phyloP scores from a whole-genome alignment of 228 moss, liverwort and hornwort species.

The Sphagnum magellanicum region DNA sequence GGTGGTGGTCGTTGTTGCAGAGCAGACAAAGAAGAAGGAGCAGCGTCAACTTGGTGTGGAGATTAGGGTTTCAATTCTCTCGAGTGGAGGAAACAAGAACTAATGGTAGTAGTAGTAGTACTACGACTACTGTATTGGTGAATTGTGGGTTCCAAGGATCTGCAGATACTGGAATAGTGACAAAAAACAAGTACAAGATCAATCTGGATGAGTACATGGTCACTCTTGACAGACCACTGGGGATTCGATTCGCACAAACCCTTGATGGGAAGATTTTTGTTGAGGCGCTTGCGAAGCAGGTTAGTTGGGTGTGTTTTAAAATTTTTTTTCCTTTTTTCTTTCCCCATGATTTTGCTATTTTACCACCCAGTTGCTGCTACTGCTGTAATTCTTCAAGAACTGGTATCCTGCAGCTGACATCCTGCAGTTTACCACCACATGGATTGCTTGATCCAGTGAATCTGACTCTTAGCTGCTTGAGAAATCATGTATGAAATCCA shows the following conservation, averaged over 20 bases:
- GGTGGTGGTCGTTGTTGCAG: too few relatives aligned
- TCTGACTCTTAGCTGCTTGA: too few relatives aligned
- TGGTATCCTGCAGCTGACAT: neutral
- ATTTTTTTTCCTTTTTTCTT: neutral
- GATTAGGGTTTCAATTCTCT: too few relatives aligned
- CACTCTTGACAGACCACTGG: constrained; percentile 71
- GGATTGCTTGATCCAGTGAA: neutral
- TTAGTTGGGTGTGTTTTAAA: constrained; percentile 1
- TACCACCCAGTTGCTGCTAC: too few relatives aligned
- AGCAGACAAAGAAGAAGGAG: too few relatives aligned
- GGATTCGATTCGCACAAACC: constrained; percentile 80
- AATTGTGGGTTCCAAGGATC: constrained; percentile 31
- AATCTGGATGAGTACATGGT: constrained; percentile 89
- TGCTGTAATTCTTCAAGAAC: neutral
- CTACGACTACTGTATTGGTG: constrained; percentile 4
- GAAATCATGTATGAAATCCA: too few relatives aligned
- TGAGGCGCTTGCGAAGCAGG: constrained; percentile 76
- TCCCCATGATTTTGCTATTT: neutral
- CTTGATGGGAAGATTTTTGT: constrained; percentile 73
- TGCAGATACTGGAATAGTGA: constrained; percentile 47
- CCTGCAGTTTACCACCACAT: neutral
- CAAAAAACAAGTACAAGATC: constrained; percentile 33
- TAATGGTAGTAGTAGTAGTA: too few relatives aligned
- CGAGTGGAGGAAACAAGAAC: too few relatives aligned
- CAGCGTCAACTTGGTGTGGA: too few relatives aligned